A percentile compares a stretch with the other conserved stretches of the same genome.
Conservation (phyloP, 2,329 filamentous ascomycete species). For the Biscogniauxia sp. region DNA sequence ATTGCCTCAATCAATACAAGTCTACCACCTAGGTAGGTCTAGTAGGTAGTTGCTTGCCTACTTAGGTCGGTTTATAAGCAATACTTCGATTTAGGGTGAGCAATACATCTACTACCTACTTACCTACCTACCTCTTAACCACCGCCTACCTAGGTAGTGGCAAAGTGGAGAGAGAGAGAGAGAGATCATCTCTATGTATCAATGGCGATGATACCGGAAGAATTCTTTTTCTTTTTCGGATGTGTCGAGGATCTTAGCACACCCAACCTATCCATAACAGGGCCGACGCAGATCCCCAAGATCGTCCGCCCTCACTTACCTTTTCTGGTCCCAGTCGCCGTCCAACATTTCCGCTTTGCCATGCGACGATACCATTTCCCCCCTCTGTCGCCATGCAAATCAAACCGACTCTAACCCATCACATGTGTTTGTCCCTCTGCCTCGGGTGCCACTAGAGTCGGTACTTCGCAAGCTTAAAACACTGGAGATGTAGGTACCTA, state of each 20-base stretch:
- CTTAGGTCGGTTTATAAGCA: too few relatives aligned
- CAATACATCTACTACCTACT: neutral
- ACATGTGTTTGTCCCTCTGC: neutral
- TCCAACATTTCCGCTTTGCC: conserved; percentile 1
- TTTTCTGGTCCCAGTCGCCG: conserved; percentile 1
- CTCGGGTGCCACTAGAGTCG: neutral
- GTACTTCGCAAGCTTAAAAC: neutral
- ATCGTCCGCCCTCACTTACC: conserved; percentile 10
- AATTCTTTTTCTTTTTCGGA: neutral
- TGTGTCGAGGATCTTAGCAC: neutral
- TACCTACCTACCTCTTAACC: too few relatives aligned
- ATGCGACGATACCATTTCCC: neutral
- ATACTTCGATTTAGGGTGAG: neutral
- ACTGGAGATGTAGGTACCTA: too few relatives aligned
- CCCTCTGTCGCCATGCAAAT: neutral
- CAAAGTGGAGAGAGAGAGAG: too few relatives aligned
- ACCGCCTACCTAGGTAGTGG: too few relatives aligned
- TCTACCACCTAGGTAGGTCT: too few relatives aligned
- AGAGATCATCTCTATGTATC: neutral
- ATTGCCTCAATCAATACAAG: too few relatives aligned
- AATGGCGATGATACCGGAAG: neutral
- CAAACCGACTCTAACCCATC: neutral
- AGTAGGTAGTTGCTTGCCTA: too few relatives aligned
- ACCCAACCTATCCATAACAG: conserved; percentile 18
- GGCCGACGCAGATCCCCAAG: conserved; percentile 19